phyloP scores from a whole-genome alignment of 768 basidiomycete species.

The Nevesoporus exiguus region DNA sequence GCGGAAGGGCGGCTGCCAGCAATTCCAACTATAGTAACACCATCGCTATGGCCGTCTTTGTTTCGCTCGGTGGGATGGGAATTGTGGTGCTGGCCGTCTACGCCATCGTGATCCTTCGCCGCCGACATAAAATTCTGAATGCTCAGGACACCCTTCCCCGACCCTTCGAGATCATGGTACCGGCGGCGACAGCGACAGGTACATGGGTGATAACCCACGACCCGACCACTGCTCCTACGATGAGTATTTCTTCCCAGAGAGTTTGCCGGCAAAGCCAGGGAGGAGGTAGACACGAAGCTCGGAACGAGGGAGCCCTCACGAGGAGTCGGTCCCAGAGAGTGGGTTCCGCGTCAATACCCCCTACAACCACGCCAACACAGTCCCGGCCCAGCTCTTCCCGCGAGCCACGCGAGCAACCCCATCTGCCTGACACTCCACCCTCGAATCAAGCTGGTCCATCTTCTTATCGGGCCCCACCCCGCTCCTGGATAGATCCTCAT shows the following conservation, averaged over 20 bases:
- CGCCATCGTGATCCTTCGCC: constrained; percentile 17
- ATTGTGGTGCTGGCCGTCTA: constrained; percentile 13
- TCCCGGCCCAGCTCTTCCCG: neutral
- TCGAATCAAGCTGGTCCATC: neutral
- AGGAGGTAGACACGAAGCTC: neutral
- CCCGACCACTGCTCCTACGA: neutral
- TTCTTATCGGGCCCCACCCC: neutral
- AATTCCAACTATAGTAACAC: constrained; percentile 2
- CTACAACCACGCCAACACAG: neutral
- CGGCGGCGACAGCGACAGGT: constrained; percentile 3
- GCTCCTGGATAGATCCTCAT: neutral
- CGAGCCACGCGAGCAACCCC: neutral
- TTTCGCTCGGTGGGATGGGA: constrained; percentile 21
- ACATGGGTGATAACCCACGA: neutral
- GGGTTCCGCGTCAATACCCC: neutral
- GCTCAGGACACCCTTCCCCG: constrained; percentile 28
- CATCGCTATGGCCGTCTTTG: constrained; percentile 16
- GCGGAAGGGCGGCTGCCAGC: neutral
- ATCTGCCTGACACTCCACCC: constrained; percentile 1
- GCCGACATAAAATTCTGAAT: constrained; percentile 10
- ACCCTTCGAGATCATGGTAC: constrained; percentile 18
- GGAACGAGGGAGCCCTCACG: neutral
- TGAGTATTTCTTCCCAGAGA: constrained; percentile 1
- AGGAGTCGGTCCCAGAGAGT: neutral
- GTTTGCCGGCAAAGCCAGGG: neutral